Evolutionary conservation across 495 filamentous ascomycete species (phyloP).

Genomic region (Podospora australis): DNA sequence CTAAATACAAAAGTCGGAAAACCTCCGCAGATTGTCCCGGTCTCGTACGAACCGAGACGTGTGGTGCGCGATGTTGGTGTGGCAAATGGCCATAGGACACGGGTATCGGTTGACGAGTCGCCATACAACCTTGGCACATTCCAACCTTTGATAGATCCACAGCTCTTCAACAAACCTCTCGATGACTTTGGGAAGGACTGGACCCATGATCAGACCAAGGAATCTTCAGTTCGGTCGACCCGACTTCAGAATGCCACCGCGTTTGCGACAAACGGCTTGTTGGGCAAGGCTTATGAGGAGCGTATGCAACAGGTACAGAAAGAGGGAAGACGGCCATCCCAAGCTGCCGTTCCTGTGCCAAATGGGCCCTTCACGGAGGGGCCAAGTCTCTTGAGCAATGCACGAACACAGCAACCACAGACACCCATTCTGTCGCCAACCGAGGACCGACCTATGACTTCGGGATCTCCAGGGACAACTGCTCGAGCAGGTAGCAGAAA

Average conservation of each 20-base stretch:
- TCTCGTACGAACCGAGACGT: constrained; percentile 22
- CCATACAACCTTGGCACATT: constrained; percentile 52
- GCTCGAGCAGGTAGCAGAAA: neutral
- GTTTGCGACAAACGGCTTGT: constrained; percentile 35
- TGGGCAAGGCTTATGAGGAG: constrained; percentile 37
- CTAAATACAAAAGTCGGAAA: constrained; percentile 17
- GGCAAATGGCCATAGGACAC: constrained; percentile 24
- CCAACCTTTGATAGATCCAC: constrained; percentile 48
- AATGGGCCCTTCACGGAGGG: constrained; percentile 40
- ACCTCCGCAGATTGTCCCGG: constrained; percentile 19
- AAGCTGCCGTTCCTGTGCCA: constrained; percentile 9
- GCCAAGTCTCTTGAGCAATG: constrained; percentile 25
- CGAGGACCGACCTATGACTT: no score
- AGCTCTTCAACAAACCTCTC: constrained; percentile 40
- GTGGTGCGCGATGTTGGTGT: constrained; percentile 22
- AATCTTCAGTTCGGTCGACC: constrained; percentile 14
- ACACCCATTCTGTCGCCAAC: no score
- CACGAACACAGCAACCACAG: neutral
- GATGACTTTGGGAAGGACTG: constrained; percentile 32
- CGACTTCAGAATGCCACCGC: no score
- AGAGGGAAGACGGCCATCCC: constrained; percentile 8
- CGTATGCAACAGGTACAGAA: constrained; percentile 30
- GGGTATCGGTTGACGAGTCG: constrained; percentile 29
- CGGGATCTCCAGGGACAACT: neutral
- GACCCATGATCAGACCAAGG: constrained; percentile 17